Evolutionary conservation across 139 green algal genomes (phyloP).

Genomic region (Astrephomene gubernaculifera): DNA sequence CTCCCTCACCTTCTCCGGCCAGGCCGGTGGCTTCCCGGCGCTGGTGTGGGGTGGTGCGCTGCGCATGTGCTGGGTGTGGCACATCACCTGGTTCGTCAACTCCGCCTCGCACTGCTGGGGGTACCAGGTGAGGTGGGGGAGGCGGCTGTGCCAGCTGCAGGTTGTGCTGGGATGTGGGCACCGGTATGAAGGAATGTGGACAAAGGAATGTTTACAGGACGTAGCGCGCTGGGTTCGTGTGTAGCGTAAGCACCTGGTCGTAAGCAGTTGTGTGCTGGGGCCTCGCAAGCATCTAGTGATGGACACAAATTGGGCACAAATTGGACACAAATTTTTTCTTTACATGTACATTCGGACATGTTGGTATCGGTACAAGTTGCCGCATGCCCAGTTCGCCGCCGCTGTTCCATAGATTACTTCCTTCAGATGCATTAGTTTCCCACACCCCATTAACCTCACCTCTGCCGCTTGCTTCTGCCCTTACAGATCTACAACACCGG

Average conservation of each 20-base stretch:
- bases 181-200: not conserved
- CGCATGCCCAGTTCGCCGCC: no score
- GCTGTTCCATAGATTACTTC: no score
- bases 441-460: no score
- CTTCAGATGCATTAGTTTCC: no score
- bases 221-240: no score
- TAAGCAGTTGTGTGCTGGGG: no score
- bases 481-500: conserved; percentile 81
- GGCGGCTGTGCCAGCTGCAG: not conserved
- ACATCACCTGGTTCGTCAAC: conserved; percentile 99
- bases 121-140: conserved; percentile 66
- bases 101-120: conserved; percentile 96
- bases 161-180: not conserved
- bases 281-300: no score
- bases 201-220: not conserved
- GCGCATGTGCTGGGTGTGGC: conserved; percentile 94
- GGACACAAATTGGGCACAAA: no score
- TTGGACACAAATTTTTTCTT: no score
- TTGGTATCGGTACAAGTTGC: no score
- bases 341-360: no score
- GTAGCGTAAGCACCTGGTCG: not conserved
- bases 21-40: conserved; percentile 83
- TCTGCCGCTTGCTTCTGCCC: conserved; percentile 16
- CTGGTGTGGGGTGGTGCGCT: conserved; percentile 96
- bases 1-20: not conserved